phyloP scores from a whole-genome alignment of 139 green algal genomes.

The Monoraphidium neglectum region DNA sequence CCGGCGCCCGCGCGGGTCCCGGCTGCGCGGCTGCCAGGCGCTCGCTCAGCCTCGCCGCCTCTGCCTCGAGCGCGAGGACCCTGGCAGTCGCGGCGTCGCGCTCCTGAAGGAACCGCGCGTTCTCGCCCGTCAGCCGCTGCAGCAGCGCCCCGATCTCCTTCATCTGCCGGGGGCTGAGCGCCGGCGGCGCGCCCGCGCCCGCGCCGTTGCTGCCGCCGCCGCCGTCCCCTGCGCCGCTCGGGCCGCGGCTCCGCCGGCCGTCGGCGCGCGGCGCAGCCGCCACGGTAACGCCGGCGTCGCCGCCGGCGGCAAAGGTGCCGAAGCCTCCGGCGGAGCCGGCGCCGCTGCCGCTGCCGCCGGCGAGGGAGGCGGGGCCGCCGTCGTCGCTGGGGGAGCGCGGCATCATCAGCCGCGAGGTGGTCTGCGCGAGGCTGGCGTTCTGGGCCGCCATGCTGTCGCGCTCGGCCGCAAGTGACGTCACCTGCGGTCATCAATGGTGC shows the following conservation, averaged over 20 bases:
- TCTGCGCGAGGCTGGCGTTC: conserved; percentile 17
- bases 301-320: too few relatives aligned
- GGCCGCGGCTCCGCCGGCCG: too few relatives aligned
- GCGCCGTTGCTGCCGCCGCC: too few relatives aligned
- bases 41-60: conserved; percentile 20
- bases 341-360: too few relatives aligned
- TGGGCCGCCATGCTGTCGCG: conserved; percentile 26
- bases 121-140: conserved; percentile 20
- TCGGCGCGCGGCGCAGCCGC: too few relatives aligned
- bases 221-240: too few relatives aligned
- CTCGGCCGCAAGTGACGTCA: conserved; percentile 10
- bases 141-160: conserved; percentile 25
- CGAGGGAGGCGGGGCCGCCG: too few relatives aligned
- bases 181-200: too few relatives aligned
- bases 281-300: too few relatives aligned
- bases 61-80: background rate
- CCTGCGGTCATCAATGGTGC: conserved; percentile 1
- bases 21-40: background rate
- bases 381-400: too few relatives aligned
- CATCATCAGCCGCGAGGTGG: conserved; percentile 17
- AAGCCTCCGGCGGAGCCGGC: too few relatives aligned
- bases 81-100: conserved; percentile 4
- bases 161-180: background rate
- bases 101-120: conserved; percentile 13
- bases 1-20: background rate